Base-by-base conservation (phyloP, 768 basidiomycete genomes). In the Tricholomella constricta region DNA sequence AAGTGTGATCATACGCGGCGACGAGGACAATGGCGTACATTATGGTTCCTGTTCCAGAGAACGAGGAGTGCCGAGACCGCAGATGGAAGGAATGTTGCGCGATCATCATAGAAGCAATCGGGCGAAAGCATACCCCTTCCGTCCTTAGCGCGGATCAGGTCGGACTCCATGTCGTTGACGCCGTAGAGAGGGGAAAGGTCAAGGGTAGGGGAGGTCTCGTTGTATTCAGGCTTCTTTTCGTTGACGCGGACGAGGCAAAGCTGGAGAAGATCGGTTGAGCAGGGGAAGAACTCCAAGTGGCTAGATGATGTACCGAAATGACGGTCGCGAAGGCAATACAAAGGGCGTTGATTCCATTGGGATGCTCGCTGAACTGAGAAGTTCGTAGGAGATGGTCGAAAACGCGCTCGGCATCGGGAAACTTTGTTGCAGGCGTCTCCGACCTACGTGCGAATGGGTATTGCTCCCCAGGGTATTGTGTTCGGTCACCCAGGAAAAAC, bases 31-130 rank as follows among this genome's bases (percentile, higher is more conserved):
- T 35, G 25, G 45, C 62, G 26, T 52, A 65, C 64, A 27, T 65
- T 65, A 46, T 65, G 64, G 35, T 63, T 60, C 29, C 64, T 45
- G 46, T 65, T 65, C 61, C 56, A 63, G 19, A 65, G 57, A 36
- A 65, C 52, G 20, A 65, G 46, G 1, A 65, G 49, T 15, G 55
- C 62, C 1, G 58, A 36, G 7, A 59, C 60, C 5, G 58, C 50
- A 40, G 53, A 52, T 9, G 62, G 55, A 17, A 58, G 51, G 34
- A 52, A 50, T 35, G 31, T 48, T 19, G 47, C 37, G 14, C 53
- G 49, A 46, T 61, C 60, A 4, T 62, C 64, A 31, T 29, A 55
- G 31, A 65, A 65, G 34, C 60, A 61, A 47, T 65, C 64, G 0
- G 64, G 64, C 31, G 56, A 54, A 17, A 65, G 52, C 57, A 57